Base-by-base conservation (phyloP, 106 monocot genomes). In the Amphibolis antarctica region DNA sequence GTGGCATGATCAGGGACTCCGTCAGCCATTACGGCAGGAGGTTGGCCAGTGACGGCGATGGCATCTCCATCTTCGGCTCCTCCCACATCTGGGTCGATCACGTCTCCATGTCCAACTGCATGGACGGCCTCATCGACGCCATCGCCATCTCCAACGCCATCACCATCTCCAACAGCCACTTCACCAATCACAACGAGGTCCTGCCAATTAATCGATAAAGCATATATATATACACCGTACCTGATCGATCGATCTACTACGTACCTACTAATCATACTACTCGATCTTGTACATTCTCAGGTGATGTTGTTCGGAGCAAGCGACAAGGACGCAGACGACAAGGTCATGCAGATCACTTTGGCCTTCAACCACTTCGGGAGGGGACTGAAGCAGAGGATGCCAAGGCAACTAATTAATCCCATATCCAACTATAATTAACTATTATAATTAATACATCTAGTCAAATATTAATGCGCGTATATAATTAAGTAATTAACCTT, bases 31-130 rank as follows among this genome's bases (percentile, higher is more conserved):
- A 20, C 23, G 89, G 89, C 7, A 0, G 60, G 0, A 44, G 89
- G 19, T 49, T 64, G 4, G 44, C 48, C 1, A 85, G 78, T 67
- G 85, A 89, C 42, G 85, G 82, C 0, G 89, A 85, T 26, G 89
- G 72, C 30, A 82, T 89, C 52, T 74, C 74, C 48, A 64, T 89
- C 62, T 75, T 71, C 46, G 77, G 75, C 3, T 43, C 82, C 2
- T 66, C 66, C 52, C 69, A 85, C 48, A 36, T 82, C 6, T 89
- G 82, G 88, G 55, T 89, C 25, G 88, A 89, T 58, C 88, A 89
- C 10, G 66, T 71, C 21, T 63, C 63, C 62, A 55, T 63, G 71
- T 71, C 51, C 17, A 71, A 71, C 31, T 71, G 71, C 63, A 53
- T 53, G 42, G 71, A 71, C 23, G 71, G 71, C 5, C 71, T 71